Conservation (phyloP, 768 basidiomycete species). For the Candolleomyces aberdarensis region DNA sequence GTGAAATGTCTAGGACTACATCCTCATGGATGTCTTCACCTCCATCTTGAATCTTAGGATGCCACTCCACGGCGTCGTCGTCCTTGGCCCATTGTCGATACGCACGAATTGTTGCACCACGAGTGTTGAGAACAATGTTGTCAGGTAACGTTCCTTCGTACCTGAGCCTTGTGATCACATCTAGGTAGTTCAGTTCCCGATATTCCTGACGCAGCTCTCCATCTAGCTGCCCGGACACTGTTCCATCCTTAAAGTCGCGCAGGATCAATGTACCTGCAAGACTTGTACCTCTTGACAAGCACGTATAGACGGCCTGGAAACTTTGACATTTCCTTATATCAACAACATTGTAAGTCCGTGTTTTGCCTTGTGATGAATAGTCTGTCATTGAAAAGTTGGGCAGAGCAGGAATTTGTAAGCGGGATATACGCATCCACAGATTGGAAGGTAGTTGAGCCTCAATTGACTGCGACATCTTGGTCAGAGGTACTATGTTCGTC, state of each 20-base stretch:
- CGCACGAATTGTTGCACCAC: neutral
- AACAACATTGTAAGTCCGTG: conserved; percentile 23
- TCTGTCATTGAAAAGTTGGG: conserved; percentile 33
- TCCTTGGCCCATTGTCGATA: neutral
- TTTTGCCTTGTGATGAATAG: conserved; percentile 32
- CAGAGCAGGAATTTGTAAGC: conserved; percentile 22
- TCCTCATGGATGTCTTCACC: too few relatives aligned
- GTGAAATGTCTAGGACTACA: too few relatives aligned
- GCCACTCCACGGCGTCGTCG: neutral
- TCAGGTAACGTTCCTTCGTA: conserved; percentile 19
- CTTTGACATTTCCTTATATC: conserved; percentile 18
- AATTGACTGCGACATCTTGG: too few relatives aligned
- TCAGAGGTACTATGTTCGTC: too few relatives aligned
- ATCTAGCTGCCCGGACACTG: neutral
- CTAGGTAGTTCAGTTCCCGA: conserved; percentile 30
- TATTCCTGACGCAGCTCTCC: conserved; percentile 30
- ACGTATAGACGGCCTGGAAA: conserved; percentile 26
- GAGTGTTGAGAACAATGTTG: neutral
- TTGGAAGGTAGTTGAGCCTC: too few relatives aligned
- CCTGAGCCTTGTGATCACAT: conserved; percentile 27
- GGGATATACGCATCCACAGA: too few relatives aligned
- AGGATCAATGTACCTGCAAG: conserved; percentile 28
- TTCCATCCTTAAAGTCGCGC: conserved; percentile 14
- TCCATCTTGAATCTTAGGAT: too few relatives aligned
- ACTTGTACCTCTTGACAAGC: conserved; percentile 24